These are phyloP conservation scores for Debaryomyces sp. DNA, from an alignment of 1,139 yeast species.

Conservation along the genomic window DNA sequence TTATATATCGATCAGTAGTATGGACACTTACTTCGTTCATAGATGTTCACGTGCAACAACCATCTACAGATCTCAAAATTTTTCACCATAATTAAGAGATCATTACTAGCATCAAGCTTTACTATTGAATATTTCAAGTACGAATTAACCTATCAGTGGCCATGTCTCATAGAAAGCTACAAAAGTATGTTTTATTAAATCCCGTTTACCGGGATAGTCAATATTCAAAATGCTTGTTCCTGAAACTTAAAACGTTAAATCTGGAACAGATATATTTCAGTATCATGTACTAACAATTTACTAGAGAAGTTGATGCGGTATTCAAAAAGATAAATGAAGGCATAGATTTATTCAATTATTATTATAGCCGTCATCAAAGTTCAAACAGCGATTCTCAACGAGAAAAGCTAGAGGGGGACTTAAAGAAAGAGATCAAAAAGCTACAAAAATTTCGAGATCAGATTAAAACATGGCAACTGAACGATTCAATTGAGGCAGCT, in stretches of 20 bases:
- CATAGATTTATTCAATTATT: slow-evolving; percentile 69
- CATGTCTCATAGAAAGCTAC: slow-evolving; percentile 50
- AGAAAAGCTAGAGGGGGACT: slow-evolving; percentile 89
- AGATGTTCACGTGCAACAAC: slow-evolving; percentile 3
- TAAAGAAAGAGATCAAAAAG: slow-evolving; percentile 95
- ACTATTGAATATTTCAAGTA: background rate
- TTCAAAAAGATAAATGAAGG: slow-evolving; percentile 95
- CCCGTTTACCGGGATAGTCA: background rate
- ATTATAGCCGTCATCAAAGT: slow-evolving; percentile 48
- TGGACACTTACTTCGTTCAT: background rate
- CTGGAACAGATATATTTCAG: background rate
- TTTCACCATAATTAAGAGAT: slow-evolving; percentile 5
- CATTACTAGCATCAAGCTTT: background rate
- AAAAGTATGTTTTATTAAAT: slow-evolving; percentile 38
- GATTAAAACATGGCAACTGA: slow-evolving; percentile 83
- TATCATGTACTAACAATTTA: slow-evolving; percentile 20
- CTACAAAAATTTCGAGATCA: slow-evolving; percentile 94
- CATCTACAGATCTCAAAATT: slow-evolving; percentile 6
- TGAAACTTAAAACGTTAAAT: background rate
- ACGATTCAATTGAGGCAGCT: slow-evolving; percentile 47
- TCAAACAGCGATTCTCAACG: slow-evolving; percentile 81
- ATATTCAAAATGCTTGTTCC: background rate
- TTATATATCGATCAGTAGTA: background rate
- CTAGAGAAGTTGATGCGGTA: slow-evolving; percentile 86
- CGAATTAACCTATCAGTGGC: slow-evolving; percentile 4